Evolutionary conservation across 208 protist genomes (phyloP).

Genomic region (Leishmania turanica): DNA sequence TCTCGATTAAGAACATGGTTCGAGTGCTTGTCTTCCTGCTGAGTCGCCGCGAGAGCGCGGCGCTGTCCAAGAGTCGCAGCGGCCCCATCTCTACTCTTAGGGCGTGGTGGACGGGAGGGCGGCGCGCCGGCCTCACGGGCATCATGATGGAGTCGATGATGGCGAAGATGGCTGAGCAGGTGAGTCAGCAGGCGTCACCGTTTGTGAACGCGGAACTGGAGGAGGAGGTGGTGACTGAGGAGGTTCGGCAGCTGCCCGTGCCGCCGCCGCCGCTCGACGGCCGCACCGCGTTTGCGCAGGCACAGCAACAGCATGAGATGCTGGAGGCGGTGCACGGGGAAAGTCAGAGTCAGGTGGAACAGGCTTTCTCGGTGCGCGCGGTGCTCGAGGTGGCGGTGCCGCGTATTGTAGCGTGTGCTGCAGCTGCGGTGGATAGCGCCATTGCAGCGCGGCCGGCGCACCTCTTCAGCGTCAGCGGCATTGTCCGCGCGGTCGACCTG

Average conservation of each 20-base stretch:
- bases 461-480: conserved; percentile 48
- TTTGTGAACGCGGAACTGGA: conserved; percentile 45
- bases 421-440: conserved; percentile 35
- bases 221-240: conserved; percentile 32
- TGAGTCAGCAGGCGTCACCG: conserved; percentile 48
- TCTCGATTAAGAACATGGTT: conserved; percentile 69
- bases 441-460: conserved; percentile 33
- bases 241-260: neutral
- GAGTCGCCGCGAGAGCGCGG: conserved; percentile 52
- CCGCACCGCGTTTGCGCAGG: conserved; percentile 27
- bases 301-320: conserved; percentile 31
- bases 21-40: conserved; percentile 71
- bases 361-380: conserved; percentile 56
- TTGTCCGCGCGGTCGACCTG: conserved; percentile 39
- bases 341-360: conserved; percentile 26
- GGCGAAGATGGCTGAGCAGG: conserved; percentile 37
- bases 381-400: conserved; percentile 46
- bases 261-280: conserved; percentile 28
- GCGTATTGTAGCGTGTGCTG: conserved; percentile 43
- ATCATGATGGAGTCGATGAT: conserved; percentile 54
- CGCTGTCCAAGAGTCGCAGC: conserved; percentile 7
- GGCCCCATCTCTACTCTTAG: conserved; percentile 47
- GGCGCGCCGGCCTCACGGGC: conserved; percentile 53
- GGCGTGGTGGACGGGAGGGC: conserved; percentile 66
- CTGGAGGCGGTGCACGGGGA: conserved; percentile 28